Percentiles rank a stretch among this genome's conserved stretches.
These are phyloP conservation scores for Arabis hirsuta DNA, from an alignment of 345 rosid species.

Conservation along the genomic window DNA sequence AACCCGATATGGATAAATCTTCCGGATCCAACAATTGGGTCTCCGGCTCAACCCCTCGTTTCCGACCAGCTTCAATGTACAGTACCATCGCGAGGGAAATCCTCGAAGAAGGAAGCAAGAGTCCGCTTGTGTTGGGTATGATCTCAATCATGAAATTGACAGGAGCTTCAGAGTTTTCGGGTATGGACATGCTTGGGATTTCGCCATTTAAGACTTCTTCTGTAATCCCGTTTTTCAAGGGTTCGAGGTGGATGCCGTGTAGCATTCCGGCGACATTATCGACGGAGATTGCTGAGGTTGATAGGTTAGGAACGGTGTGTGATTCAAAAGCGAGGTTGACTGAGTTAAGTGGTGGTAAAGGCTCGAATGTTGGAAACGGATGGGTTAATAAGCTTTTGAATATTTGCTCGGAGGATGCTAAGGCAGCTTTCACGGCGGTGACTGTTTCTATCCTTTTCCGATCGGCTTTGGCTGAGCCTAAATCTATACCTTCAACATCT, in stretches of 20 bases:
- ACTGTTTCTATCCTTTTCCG: constrained; percentile 78
- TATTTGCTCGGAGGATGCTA: constrained; percentile 77
- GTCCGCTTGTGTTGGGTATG: constrained; percentile 57
- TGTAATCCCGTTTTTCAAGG: constrained; percentile 68
- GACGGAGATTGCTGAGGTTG: constrained; percentile 50
- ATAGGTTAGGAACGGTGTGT: constrained; percentile 50
- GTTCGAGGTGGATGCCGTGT: constrained; percentile 77
- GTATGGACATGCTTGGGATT: constrained; percentile 51
- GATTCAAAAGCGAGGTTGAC: constrained; percentile 36
- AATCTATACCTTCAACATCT: constrained; percentile 79
- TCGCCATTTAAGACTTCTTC: constrained; percentile 63
- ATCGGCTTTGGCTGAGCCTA: constrained; percentile 82
- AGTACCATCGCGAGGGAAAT: constrained; percentile 56
- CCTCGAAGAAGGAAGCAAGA: constrained; percentile 48
- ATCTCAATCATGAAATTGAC: constrained; percentile 62
- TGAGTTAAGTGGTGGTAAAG: constrained; percentile 45
- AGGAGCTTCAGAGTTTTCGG: constrained; percentile 43
- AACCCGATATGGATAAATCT: constrained; percentile 49
- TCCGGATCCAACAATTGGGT: constrained; percentile 24
- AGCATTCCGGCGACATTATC: constrained; percentile 50
- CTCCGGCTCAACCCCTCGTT: constrained; percentile 17
- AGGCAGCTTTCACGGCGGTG: constrained; percentile 79
- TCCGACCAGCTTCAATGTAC: constrained; percentile 43
- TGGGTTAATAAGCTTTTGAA: constrained; percentile 67
- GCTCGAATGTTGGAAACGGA: constrained; percentile 43